A percentile compares a stretch with the other conserved stretches of the same genome.
These are phyloP conservation scores for Neltuma alba DNA, from an alignment of 306 rosid genomes.

Conservation along the genomic window DNA sequence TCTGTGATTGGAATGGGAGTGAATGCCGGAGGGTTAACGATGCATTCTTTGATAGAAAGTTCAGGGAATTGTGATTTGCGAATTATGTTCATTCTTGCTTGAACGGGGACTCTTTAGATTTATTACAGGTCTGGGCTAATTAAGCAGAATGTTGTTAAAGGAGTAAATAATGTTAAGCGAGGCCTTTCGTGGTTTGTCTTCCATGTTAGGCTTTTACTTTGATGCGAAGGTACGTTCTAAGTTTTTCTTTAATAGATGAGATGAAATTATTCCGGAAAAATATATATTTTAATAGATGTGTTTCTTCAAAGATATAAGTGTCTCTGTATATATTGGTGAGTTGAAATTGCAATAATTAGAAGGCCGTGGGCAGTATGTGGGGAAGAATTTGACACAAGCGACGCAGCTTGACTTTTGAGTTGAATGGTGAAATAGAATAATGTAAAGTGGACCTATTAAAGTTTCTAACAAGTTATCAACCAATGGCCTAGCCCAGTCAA, in stretches of 20 bases:
- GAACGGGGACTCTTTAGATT: neutral
- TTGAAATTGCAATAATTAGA: constrained; percentile 1
- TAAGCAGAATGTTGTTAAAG: neutral
- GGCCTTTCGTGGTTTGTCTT: neutral
- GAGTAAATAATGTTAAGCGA: neutral
- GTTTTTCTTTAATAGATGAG: neutral
- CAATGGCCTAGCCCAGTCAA: neutral
- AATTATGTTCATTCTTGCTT: neutral
- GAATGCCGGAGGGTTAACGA: neutral
- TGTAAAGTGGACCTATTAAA: neutral
- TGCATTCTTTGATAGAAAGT: neutral
- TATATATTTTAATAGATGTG: neutral
- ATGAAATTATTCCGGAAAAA: neutral
- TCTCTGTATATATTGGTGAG: neutral
- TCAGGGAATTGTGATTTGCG: neutral
- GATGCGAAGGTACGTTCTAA: neutral
- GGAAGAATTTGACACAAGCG: neutral
- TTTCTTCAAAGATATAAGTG: neutral
- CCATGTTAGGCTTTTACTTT: neutral
- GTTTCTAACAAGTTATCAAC: neutral
- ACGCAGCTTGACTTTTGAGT: neutral
- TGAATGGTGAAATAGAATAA: neutral
- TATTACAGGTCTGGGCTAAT: neutral
- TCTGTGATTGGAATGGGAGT: neutral
- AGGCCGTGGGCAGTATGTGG: neutral